Percentiles rank a stretch among this genome's conserved stretches.
These are phyloP conservation scores for Acanthamoeba healyi DNA, from an alignment of 208 protist genomes.

Conservation along the genomic window DNA sequence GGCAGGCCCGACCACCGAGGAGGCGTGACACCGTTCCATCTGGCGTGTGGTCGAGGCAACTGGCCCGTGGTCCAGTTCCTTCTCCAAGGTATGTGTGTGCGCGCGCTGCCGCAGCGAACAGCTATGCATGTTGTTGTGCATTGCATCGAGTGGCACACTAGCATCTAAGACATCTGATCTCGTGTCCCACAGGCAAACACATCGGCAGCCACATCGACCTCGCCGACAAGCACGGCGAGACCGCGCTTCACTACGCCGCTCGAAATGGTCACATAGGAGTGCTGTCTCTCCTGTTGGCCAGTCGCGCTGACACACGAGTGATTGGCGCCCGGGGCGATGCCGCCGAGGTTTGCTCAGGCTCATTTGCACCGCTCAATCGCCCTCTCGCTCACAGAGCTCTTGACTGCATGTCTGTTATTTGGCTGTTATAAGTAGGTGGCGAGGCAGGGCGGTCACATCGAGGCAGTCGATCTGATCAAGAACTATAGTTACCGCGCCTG, in stretches of 20 bases:
- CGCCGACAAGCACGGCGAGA: neutral
- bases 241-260: constrained; percentile 23
- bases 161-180: neutral
- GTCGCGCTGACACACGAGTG: neutral
- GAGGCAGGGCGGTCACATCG: neutral
- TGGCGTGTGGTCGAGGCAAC: neutral
- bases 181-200: neutral
- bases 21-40: neutral
- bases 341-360: neutral
- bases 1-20: neutral
- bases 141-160: too few relatives aligned
- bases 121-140: neutral
- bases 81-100: neutral
- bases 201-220: too few relatives aligned
- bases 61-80: neutral
- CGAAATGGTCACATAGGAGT: neutral
- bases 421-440: neutral
- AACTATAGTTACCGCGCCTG: neutral
- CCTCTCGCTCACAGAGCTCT: neutral
- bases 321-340: neutral
- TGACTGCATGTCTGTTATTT: too few relatives aligned
- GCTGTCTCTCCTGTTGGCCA: constrained; percentile 9
- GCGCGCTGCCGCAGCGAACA: too few relatives aligned
- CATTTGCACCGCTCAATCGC: neutral
- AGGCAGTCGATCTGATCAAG: neutral